Conservation (phyloP, 2,329 filamentous ascomycete genomes). For the Aspergillus hiratsukae region DNA sequence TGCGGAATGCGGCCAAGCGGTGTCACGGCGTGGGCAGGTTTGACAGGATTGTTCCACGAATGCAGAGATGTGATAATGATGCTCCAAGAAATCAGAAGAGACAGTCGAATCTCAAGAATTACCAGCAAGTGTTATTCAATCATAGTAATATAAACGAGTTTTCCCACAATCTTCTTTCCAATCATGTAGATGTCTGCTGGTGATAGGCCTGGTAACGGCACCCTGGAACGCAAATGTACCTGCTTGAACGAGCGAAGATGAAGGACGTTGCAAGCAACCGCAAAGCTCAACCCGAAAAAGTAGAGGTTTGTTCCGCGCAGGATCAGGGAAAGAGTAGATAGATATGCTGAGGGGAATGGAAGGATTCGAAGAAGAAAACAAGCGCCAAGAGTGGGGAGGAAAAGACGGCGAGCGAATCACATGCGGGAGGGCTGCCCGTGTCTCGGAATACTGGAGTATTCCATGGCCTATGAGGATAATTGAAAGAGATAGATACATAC, state of each 20-base stretch:
- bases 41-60: background rate
- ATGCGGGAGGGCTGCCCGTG: background rate
- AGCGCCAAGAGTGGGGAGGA: background rate
- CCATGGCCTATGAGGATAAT: background rate
- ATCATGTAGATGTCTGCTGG: background rate
- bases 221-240: background rate
- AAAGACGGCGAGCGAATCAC: background rate
- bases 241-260: background rate
- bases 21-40: background rate
- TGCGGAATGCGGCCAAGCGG: background rate
- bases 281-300: background rate
- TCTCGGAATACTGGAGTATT: background rate
- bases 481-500: background rate
- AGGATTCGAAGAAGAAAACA: background rate
- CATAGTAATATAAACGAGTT: constrained; percentile 21
- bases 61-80: background rate
- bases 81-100: background rate
- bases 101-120: constrained; percentile 1
- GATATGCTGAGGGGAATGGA: background rate
- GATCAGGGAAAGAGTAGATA: background rate
- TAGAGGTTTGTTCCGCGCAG: too few relatives aligned
- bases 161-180: background rate
- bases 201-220: background rate
- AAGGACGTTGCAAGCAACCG: background rate
- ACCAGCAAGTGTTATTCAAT: constrained; percentile 37